Conservation (phyloP, 2,329 filamentous ascomycete species). For the Juglanconis oblonga region DNA sequence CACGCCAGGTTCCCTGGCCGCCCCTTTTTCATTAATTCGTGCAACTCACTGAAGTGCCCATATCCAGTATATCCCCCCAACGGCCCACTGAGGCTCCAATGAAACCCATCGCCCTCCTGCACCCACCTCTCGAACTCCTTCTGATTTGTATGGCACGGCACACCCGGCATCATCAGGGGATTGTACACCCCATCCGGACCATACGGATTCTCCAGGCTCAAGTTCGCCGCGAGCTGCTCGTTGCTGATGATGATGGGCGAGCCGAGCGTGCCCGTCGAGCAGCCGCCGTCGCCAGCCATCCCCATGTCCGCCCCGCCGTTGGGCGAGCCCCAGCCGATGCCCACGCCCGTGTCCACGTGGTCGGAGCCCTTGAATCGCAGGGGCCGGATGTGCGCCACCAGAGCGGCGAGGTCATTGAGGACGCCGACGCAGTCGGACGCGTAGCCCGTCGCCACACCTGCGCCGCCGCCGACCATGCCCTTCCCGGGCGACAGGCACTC, state of each 20-base stretch:
- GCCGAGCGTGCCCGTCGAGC: neutral
- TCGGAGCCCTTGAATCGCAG: slow-evolving; percentile 14
- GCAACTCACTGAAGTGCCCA: neutral
- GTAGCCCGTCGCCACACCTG: slow-evolving; percentile 10
- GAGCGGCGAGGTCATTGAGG: slow-evolving; percentile 11
- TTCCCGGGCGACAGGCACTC: slow-evolving; percentile 3
- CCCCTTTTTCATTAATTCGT: too few species aligned
- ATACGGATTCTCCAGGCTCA: slow-evolving; percentile 8
- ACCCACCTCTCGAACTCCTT: slow-evolving; percentile 15
- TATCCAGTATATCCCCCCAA: slow-evolving; percentile 1
- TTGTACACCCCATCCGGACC: slow-evolving; percentile 2
- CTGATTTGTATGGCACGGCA: slow-evolving; percentile 6
- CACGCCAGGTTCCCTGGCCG: too few species aligned
- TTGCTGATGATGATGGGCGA: neutral
- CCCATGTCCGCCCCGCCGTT: neutral
- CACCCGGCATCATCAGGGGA: neutral
- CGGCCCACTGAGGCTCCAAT: neutral
- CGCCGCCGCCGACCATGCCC: slow-evolving; percentile 23
- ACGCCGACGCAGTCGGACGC: slow-evolving; percentile 16
- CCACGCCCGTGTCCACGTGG: neutral
- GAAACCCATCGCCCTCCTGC: slow-evolving; percentile 1
- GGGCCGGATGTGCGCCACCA: slow-evolving; percentile 12
- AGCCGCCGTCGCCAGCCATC: neutral
- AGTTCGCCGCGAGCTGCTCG: slow-evolving; percentile 12
- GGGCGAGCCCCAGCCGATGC: neutral